Evolutionary conservation across 345 rosid genomes (phyloP).

Genomic region (Syzygium jambos): DNA sequence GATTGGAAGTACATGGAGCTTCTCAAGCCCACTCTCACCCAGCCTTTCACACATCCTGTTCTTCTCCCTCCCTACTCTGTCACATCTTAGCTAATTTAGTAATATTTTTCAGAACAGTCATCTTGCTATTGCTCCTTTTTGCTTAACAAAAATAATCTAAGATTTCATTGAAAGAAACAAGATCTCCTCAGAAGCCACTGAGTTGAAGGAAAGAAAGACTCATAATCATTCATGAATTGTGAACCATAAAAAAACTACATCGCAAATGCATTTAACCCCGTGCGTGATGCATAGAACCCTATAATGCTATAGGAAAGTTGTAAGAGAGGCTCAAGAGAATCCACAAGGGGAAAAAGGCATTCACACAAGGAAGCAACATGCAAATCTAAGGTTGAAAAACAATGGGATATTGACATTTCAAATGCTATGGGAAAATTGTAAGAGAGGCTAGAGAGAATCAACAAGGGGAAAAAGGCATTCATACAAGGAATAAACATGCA

Average conservation of each 20-base stretch:
- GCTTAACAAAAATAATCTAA: background rate
- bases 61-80: background rate
- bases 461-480: background rate
- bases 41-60: background rate
- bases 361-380: background rate
- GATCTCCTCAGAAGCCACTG: background rate
- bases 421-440: background rate
- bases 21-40: background rate
- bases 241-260: background rate
- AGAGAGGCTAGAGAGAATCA: background rate
- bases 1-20: background rate
- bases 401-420: background rate
- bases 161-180: background rate
- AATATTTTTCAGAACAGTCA: background rate
- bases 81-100: background rate
- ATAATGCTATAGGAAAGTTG: background rate
- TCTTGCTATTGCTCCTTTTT: background rate
- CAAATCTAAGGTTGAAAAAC: background rate
- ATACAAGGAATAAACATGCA: background rate
- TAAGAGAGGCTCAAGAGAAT: background rate
- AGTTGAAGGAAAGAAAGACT: background rate
- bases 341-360: background rate
- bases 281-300: background rate
- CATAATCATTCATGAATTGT: background rate
- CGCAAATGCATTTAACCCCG: background rate